Base-by-base conservation (phyloP, 768 basidiomycete genomes). In the Leucosporidium creatinivorum region DNA sequence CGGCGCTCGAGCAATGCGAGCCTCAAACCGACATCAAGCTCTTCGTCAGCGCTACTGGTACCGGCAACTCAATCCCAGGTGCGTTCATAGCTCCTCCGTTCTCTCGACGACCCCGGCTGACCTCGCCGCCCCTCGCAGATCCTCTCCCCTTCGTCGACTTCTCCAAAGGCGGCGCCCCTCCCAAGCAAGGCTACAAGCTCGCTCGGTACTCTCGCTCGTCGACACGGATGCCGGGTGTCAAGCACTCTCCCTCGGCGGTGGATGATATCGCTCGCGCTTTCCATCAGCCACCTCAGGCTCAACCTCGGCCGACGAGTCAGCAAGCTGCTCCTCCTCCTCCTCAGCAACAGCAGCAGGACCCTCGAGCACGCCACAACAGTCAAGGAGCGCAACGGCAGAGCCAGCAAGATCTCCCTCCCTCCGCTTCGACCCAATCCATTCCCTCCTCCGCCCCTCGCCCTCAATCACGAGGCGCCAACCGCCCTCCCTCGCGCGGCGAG, bases 31-130 rank as follows among this genome's bases (percentile, higher is more conserved):
- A 98, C 73, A 86, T 93, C 82, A 87, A 91, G 69, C 84, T 84
- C 75, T 97, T 98, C 73, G 91, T 97, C 17, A 84, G 85, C 44
- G 85, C 88, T 68, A 91, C 91, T 75, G 91, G 91, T 5, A 97
- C 93, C 4, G 94, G 93, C 48, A 85, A 83, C 69, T 81, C 84
- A 67, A 93, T 98, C 58, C 91, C 92, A 0, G 79, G 79, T 79
- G 33, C 47, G 76, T n/a, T 44, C 39, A 3, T 15, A 10, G 2
- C 33, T 47, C 26, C 26, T 13, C 18, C n/a, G 52, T 4, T 12
- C 15, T 28, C 36, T 18, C 49, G 4, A 23, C 18, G 30, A 4
- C 10, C 15, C 12, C 23, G 23, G 31, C 61, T 72, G 26, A 69
- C 58, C 19, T 4, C 30, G 0, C 18, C 17, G 23, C 39, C 19